These are phyloP conservation scores for Eremochloa ophiuroides DNA, from an alignment of 176 grass and related monocot species.

Conservation along the genomic window DNA sequence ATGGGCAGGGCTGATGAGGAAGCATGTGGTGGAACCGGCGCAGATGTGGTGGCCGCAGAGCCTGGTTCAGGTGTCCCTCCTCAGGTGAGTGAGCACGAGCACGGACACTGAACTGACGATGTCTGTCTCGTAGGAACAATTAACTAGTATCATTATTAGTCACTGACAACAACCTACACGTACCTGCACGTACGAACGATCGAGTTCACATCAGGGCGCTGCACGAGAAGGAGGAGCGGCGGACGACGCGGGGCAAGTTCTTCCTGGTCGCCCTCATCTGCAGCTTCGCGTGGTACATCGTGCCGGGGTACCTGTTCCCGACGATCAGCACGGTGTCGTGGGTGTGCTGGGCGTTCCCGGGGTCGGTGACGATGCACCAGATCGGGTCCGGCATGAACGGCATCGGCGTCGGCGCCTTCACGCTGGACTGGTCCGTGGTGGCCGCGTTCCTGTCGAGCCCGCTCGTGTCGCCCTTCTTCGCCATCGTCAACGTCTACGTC, in stretches of 20 bases:
- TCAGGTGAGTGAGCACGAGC: slow-evolving; percentile 34
- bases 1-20: slow-evolving; percentile 91
- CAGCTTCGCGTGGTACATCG: slow-evolving; percentile 71
- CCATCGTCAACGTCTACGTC: slow-evolving; percentile 59
- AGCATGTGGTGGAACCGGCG: slow-evolving; percentile 86
- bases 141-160: too few species aligned
- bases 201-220: slow-evolving; percentile 71
- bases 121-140: too few species aligned
- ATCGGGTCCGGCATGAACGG: slow-evolving; percentile 77
- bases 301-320: slow-evolving; percentile 80
- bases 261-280: slow-evolving; percentile 78
- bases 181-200: too few species aligned
- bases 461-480: slow-evolving; percentile 77
- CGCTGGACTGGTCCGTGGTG: slow-evolving; percentile 73
- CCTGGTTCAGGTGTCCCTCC: slow-evolving; percentile 82
- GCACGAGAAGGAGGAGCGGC: slow-evolving; percentile 72
- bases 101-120: too few species aligned
- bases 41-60: slow-evolving; percentile 90
- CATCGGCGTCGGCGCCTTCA: slow-evolving; percentile 67
- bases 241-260: slow-evolving; percentile 76
- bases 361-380: slow-evolving; percentile 76
- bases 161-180: background rate
- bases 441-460: slow-evolving; percentile 67
- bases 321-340: slow-evolving; percentile 67
- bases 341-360: slow-evolving; percentile 81